Evolutionary conservation across 2,329 filamentous ascomycete genomes (phyloP).

Genomic region (Talaromyces pinophilus): DNA sequence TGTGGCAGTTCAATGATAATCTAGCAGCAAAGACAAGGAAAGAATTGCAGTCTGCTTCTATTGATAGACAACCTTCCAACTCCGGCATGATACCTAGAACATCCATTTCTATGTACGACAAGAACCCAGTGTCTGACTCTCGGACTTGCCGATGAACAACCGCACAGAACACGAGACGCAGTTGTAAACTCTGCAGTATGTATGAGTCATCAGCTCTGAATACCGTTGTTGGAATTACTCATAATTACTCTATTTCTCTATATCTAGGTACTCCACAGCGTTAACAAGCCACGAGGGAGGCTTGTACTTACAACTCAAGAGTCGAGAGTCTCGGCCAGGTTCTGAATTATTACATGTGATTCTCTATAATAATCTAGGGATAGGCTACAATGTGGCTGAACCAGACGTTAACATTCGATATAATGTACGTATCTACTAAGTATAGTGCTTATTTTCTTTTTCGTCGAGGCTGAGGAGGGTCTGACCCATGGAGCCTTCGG

Average conservation of each 20-base stretch:
- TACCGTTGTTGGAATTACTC: not conserved
- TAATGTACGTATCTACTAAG: not conserved
- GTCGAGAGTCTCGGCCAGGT: not conserved
- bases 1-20: not conserved
- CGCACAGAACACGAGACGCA: not conserved
- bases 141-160: not conserved
- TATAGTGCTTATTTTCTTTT: conserved; percentile 4
- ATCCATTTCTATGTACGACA: not conserved
- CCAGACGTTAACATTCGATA: not conserved
- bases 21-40: not conserved
- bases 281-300: not conserved
- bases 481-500: not conserved
- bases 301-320: not conserved
- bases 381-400: not conserved
- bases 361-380: not conserved
- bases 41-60: not conserved
- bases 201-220: not conserved
- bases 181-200: not conserved
- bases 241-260: not conserved
- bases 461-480: conserved; percentile 7
- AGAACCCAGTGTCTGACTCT: not conserved
- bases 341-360: conserved; percentile 1
- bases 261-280: not conserved
- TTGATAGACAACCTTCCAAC: not conserved
- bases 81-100: not conserved